Base-by-base conservation (phyloP, 148 eudicot species). In the Rhododendron vialii region DNA sequence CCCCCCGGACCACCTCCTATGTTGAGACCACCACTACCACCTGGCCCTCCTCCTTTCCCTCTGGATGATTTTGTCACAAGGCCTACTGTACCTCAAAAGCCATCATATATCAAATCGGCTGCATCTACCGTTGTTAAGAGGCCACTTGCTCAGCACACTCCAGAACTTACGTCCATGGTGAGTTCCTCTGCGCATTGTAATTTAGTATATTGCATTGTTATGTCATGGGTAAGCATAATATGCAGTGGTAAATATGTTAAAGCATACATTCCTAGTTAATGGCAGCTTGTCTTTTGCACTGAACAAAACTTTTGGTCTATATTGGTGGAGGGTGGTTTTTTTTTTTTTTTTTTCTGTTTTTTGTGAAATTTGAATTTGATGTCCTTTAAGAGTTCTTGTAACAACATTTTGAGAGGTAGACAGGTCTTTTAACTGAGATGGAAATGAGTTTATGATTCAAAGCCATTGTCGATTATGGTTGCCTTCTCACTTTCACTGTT, bases 1-100 rank as follows among this genome's bases (percentile, higher is more conserved):
- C 98, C 98, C 17, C 92, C 93, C 50, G 95, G 94, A 83, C 92
- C 90, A 78, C 96, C 95, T 13, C 92, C 93, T 82, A 96, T 96
- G 98, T 93, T 94, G 99, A 96, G 96, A 84, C 98, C 98, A 63
- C 99, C 99, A 36, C 96, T 96, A 69, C 99, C 99, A 35, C 99
- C 99, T 15, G 99, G 98, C 41, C 99, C 98, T 22, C 98, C 99
- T 73, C 99, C 98, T 61, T 81, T 92, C 81, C 88, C 88, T 55
- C 88, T 84, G 76, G 90, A 88, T 78, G 95, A 92, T 43, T 80
- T 86, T 80, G 81, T 30, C 45, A 63, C 87, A 41, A 90, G 94
- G 86, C 93, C 92, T 84, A 82, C 91, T 79, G 93, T 63, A 45
- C 89, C 95, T 80, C 98, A 91, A 84, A 95, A 96, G 86, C 98